Evolutionary conservation across 805 yeast genomes (phyloP).

Genomic region (Ogataea chonburiensis): DNA sequence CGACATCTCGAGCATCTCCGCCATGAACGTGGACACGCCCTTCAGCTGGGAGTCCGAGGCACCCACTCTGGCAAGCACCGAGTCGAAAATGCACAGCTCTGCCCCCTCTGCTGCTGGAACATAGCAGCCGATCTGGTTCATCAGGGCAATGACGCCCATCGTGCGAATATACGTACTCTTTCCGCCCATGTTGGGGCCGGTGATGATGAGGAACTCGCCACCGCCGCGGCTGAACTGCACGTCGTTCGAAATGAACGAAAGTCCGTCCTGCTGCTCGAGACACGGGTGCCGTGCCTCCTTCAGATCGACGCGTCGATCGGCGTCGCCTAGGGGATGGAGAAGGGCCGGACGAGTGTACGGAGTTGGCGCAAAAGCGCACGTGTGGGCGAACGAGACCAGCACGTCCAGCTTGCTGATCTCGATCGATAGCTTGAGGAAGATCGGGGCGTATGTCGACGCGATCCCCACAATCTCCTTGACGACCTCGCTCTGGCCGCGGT

Average conservation of each 20-base stretch:
- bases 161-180: constrained; percentile 92
- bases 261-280: constrained; percentile 86
- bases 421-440: constrained; percentile 65
- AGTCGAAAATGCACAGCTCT: constrained; percentile 81
- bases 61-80: constrained; percentile 94
- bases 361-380: constrained; percentile 74
- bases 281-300: constrained; percentile 92
- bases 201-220: constrained; percentile 76
- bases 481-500: constrained; percentile 69
- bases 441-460: constrained; percentile 76
- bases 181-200: constrained; percentile 99
- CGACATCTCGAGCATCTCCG: constrained; percentile 94
- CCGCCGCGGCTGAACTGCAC: constrained; percentile 57
- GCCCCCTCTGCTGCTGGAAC: constrained; percentile 75
- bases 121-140: constrained; percentile 89
- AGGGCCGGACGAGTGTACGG: constrained; percentile 71
- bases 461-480: constrained; percentile 82
- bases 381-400: constrained; percentile 80
- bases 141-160: constrained; percentile 78
- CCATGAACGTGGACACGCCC: constrained; percentile 95
- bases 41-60: constrained; percentile 97
- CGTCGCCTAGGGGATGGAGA: constrained; percentile 52
- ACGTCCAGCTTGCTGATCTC: constrained; percentile 79
- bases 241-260: constrained; percentile 90
- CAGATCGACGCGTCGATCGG: constrained; percentile 50